Conservation (phyloP, 2,329 filamentous ascomycete species). For the Monosporascus sp. region DNA sequence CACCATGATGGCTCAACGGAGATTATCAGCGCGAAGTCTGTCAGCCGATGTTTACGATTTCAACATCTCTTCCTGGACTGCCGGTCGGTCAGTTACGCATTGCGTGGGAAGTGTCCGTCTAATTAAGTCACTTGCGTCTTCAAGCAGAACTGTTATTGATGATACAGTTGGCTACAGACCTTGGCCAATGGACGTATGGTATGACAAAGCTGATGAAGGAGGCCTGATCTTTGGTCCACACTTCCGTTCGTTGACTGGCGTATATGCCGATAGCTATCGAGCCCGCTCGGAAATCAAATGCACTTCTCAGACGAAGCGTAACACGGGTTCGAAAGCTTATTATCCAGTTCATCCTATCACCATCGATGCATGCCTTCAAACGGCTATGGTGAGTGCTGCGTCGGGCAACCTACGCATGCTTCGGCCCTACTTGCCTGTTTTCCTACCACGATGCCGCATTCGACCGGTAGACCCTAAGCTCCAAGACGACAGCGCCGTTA, state of each 20-base stretch:
- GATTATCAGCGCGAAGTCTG: neutral
- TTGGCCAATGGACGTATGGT: constrained; percentile 9
- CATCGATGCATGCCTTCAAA: constrained; percentile 18
- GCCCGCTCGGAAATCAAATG: neutral
- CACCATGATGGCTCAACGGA: constrained; percentile 5
- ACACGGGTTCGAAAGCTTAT: neutral
- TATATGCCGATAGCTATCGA: constrained; percentile 1
- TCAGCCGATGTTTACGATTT: constrained; percentile 13
- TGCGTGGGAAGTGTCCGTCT: constrained; percentile 10
- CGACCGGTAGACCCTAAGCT: neutral
- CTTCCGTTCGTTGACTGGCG: constrained; percentile 5
- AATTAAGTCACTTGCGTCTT: neutral
- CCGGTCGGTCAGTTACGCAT: constrained; percentile 6
- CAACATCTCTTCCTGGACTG: constrained; percentile 8
- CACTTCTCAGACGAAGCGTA: neutral
- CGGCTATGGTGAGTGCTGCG: constrained; percentile 7
- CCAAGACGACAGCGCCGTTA: neutral
- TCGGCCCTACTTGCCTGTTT: neutral
- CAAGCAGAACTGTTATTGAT: neutral
- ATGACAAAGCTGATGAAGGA: constrained; percentile 5
- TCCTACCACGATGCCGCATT: neutral
- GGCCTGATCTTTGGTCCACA: constrained; percentile 5
- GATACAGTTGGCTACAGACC: constrained; percentile 1
- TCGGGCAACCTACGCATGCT: neutral
- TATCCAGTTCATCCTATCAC: constrained; percentile 18